Conservation (phyloP, 257 asterid genomes). For the Anisodus acutangulus region DNA sequence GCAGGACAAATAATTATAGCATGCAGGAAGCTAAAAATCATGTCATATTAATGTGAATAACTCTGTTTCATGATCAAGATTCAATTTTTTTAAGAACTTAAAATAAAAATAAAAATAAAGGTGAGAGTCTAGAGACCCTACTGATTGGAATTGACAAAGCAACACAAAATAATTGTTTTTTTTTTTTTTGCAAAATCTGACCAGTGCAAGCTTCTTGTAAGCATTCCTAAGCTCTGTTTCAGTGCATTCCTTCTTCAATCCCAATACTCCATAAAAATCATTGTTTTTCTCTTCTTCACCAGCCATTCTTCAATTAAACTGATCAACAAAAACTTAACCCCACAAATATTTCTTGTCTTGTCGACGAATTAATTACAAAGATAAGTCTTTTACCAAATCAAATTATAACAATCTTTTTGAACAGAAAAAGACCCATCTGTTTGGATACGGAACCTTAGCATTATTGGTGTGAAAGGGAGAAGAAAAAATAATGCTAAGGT, state of each 20-base stretch:
- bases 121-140: not conserved
- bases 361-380: slow-evolving; percentile 51
- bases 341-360: slow-evolving; percentile 34
- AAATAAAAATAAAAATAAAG: not conserved
- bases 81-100: not conserved
- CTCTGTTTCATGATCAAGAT: not conserved
- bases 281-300: slow-evolving; percentile 46
- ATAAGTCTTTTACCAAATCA: too few species aligned
- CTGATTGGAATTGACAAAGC: not conserved
- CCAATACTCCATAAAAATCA: slow-evolving; percentile 74
- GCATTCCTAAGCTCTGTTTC: slow-evolving; percentile 65
- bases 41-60: not conserved
- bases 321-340: slow-evolving; percentile 1
- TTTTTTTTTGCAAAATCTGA: slow-evolving; percentile 35
- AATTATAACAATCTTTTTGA: too few species aligned
- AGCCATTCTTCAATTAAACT: slow-evolving; percentile 50
- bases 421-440: not conserved
- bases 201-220: slow-evolving; percentile 90
- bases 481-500: not conserved
- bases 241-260: slow-evolving; percentile 73
- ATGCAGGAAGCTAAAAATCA: not conserved
- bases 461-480: slow-evolving; percentile 7
- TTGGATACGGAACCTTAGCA: slow-evolving; percentile 40
- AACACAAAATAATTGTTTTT: not conserved
- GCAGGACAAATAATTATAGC: not conserved